Conservation (phyloP, 2,329 filamentous ascomycete genomes). For the Fusarium odoratissimum region DNA sequence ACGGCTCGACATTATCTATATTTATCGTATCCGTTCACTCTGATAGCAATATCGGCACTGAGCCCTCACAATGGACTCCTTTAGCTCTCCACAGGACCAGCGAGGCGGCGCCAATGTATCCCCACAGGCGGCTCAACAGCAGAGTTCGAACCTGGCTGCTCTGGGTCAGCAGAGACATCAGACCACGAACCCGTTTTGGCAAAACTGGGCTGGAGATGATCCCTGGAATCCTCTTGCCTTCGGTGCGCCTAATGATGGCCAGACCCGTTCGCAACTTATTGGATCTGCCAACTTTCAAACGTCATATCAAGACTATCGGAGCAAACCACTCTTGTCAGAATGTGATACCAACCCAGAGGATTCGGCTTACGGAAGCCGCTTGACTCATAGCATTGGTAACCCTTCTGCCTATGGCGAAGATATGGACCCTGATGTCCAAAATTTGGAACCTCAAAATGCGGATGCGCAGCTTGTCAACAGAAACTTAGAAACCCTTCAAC, state of each 20-base stretch:
- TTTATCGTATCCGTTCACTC: not conserved
- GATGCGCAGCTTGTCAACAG: constrained; percentile 46
- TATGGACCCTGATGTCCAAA: constrained; percentile 53
- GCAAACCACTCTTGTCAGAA: constrained; percentile 52
- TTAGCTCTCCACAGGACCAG: constrained; percentile 9
- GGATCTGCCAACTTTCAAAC: constrained; percentile 24
- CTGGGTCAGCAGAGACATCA: constrained; percentile 14
- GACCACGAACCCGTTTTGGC: constrained; percentile 11
- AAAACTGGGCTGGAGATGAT: constrained; percentile 48
- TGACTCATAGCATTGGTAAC: constrained; percentile 57
- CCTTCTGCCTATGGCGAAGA: constrained; percentile 60
- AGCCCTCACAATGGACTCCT: constrained; percentile 19
- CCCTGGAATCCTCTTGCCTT: constrained; percentile 58
- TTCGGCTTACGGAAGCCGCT: constrained; percentile 59
- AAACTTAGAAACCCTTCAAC: constrained; percentile 48
- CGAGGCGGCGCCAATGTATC: constrained; percentile 3
- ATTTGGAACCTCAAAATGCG: constrained; percentile 28
- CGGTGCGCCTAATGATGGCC: constrained; percentile 29
- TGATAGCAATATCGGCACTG: not conserved
- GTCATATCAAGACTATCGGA: constrained; percentile 43
- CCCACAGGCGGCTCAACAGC: constrained; percentile 17
- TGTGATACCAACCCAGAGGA: constrained; percentile 55
- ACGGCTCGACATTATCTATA: not conserved
- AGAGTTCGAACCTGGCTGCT: constrained; percentile 12
- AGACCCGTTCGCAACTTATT: constrained; percentile 42